Percentiles rank a stretch among this genome's conserved stretches.
Evolutionary conservation across 2,329 filamentous ascomycete species (phyloP).

Genomic region (Tolypocladium album): DNA sequence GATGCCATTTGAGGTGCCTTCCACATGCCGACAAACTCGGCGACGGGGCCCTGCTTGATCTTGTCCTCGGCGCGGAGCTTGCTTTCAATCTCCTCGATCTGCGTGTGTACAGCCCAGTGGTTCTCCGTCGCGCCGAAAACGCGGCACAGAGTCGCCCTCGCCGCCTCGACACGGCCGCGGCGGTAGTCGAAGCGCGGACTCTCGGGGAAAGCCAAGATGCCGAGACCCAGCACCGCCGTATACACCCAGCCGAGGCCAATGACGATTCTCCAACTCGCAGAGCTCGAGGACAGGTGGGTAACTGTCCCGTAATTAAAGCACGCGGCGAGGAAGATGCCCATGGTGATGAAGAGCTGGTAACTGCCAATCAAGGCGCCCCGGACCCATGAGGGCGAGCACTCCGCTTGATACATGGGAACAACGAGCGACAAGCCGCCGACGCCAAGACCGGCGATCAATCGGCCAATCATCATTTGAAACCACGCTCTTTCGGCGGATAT

Average conservation of each 20-base stretch:
- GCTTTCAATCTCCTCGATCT: slow-evolving; percentile 41
- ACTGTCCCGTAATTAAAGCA: slow-evolving; percentile 53
- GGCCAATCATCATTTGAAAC: slow-evolving; percentile 56
- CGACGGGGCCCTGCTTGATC: slow-evolving; percentile 27
- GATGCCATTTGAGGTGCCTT: slow-evolving; percentile 53
- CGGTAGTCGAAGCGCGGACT: slow-evolving; percentile 42
- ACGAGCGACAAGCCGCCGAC: slow-evolving; percentile 55
- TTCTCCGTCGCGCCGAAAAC: slow-evolving; percentile 34
- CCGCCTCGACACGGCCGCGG: slow-evolving; percentile 32
- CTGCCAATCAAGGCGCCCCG: slow-evolving; percentile 53
- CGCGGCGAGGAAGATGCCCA: slow-evolving; percentile 53
- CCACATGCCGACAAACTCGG: slow-evolving; percentile 48
- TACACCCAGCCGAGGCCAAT: slow-evolving; percentile 42
- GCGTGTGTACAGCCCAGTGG: slow-evolving; percentile 32
- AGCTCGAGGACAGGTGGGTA: slow-evolving; percentile 28
- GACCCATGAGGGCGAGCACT: slow-evolving; percentile 56
- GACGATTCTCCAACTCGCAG: slow-evolving; percentile 51
- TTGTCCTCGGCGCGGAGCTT: slow-evolving; percentile 39
- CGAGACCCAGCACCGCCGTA: slow-evolving; percentile 34
- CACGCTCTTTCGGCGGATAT: slow-evolving; percentile 44
- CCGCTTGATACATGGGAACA: slow-evolving; percentile 65
- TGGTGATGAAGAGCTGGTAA: slow-evolving; percentile 63
- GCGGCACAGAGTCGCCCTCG: slow-evolving; percentile 33
- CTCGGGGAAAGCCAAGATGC: slow-evolving; percentile 40
- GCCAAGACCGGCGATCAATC: slow-evolving; percentile 54